phyloP scores from a whole-genome alignment of 176 grass and related monocot genomes.

The Miscanthus lutarioriparius region DNA sequence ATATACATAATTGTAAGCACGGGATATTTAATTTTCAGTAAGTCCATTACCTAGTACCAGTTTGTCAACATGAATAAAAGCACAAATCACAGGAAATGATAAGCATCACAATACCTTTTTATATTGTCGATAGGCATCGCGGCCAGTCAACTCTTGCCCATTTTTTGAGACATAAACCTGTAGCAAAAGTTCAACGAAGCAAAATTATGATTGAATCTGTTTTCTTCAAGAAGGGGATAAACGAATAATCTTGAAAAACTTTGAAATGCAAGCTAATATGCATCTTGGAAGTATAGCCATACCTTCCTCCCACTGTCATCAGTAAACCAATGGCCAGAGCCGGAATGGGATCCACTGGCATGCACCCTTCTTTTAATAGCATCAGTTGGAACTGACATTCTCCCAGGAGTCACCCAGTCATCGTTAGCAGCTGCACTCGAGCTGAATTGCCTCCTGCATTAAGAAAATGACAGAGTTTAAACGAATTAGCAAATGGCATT shows the following conservation, averaged over 20 bases:
- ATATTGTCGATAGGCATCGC: slow-evolving; percentile 70
- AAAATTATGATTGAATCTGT: slow-evolving; percentile 25
- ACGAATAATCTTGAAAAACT: too few relatives aligned
- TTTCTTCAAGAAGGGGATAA: not conserved
- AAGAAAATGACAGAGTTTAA: slow-evolving; percentile 8
- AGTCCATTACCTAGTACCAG: not conserved
- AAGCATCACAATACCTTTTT: slow-evolving; percentile 41
- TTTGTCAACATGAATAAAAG: not conserved
- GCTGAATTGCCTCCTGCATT: slow-evolving; percentile 43
- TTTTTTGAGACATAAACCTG: slow-evolving; percentile 86
- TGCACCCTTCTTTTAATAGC: slow-evolving; percentile 69
- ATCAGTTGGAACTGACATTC: slow-evolving; percentile 51
- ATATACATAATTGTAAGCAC: not conserved
- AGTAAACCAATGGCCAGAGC: slow-evolving; percentile 92
- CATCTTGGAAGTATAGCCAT: not conserved
- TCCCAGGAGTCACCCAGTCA: slow-evolving; percentile 42
- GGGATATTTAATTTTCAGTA: not conserved
- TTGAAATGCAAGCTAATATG: not conserved
- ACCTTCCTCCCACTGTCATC: slow-evolving; percentile 72
- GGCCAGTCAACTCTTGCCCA: slow-evolving; percentile 74
- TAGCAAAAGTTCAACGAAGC: slow-evolving; percentile 35
- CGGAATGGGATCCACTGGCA: slow-evolving; percentile 37
- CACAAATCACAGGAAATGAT: slow-evolving; percentile 12
- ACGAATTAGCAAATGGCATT: slow-evolving; percentile 23
- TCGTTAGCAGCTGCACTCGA: slow-evolving; percentile 20